phyloP scores from a whole-genome alignment of 495 filamentous ascomycete genomes.

The Penicillium malachiteum region DNA sequence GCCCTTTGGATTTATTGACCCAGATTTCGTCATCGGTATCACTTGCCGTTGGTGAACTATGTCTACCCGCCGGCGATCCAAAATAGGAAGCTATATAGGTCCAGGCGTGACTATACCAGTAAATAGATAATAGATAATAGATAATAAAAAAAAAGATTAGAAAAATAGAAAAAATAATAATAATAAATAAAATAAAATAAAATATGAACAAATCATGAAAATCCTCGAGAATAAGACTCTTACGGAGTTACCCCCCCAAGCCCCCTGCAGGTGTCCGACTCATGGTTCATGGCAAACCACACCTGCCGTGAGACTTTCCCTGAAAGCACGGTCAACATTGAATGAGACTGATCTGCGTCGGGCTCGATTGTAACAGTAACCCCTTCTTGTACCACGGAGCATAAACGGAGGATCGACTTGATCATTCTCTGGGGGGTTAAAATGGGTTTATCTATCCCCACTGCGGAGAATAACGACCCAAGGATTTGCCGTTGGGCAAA shows the following conservation, averaged over 20 bases:
- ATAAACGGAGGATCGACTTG: constrained; percentile 23
- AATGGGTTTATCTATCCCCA: constrained; percentile 9
- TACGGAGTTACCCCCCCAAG: too few relatives aligned
- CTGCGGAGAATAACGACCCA: constrained; percentile 27
- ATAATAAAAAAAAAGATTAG: too few relatives aligned
- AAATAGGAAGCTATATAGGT: too few relatives aligned
- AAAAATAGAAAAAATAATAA: too few relatives aligned
- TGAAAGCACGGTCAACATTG: background rate
- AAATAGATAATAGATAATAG: too few relatives aligned
- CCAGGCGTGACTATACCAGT: too few relatives aligned
- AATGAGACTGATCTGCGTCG: constrained; percentile 10
- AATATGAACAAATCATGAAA: too few relatives aligned
- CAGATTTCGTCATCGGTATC: constrained; percentile 10
- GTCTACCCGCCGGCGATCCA: background rate
- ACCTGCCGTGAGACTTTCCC: constrained; percentile 18
- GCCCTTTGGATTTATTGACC: background rate
- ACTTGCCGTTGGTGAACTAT: constrained; percentile 14
- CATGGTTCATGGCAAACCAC: constrained; percentile 11
- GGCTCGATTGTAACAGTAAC: constrained; percentile 28
- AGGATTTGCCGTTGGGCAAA: constrained; percentile 5
- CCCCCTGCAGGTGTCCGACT: constrained; percentile 22
- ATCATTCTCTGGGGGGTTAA: constrained; percentile 4
- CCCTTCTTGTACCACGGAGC: constrained; percentile 26
- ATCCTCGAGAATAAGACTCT: too few relatives aligned
- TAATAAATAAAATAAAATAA: too few relatives aligned